Evolutionary conservation across 768 basidiomycete genomes (phyloP).

Genomic region (Panellus pusillus): DNA sequence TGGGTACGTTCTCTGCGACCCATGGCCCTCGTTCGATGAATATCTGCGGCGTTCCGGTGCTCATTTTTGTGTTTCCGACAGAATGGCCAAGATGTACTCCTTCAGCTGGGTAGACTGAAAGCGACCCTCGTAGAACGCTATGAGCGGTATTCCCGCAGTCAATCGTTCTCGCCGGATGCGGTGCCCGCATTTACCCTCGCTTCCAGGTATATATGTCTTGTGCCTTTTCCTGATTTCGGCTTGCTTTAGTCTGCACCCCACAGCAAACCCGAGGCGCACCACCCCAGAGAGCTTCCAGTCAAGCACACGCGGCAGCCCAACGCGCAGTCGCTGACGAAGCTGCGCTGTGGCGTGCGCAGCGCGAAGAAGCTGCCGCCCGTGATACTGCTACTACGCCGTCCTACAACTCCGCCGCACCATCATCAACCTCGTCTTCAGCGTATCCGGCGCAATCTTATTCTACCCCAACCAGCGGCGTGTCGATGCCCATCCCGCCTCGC

Average conservation of each 20-base stretch:
- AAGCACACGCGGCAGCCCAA: slow-evolving; percentile 1
- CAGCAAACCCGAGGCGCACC: too few species aligned
- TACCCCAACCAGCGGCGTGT: not conserved
- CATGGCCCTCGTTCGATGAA: not conserved
- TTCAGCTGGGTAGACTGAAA: slow-evolving; percentile 64
- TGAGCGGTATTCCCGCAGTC: slow-evolving; percentile 31
- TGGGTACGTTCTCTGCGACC: slow-evolving; percentile 39
- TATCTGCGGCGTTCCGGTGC: slow-evolving; percentile 9
- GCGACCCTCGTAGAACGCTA: slow-evolving; percentile 61
- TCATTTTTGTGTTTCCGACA: slow-evolving; percentile 28
- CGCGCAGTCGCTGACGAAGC: slow-evolving; percentile 4
- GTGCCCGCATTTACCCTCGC: slow-evolving; percentile 3
- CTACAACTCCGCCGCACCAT: not conserved
- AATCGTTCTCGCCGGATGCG: not conserved
- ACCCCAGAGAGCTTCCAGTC: not conserved
- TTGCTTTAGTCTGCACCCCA: too few species aligned
- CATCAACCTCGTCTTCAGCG: not conserved
- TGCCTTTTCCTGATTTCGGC: too few species aligned
- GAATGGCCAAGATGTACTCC: slow-evolving; percentile 78
- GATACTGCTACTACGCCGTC: slow-evolving; percentile 3
- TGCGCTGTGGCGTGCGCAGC: slow-evolving; percentile 9
- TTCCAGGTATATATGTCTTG: not conserved
- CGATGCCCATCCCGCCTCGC: slow-evolving; percentile 1
- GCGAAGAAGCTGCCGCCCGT: slow-evolving; percentile 1
- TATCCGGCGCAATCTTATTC: not conserved